Evolutionary conservation across 305 asterid species (phyloP).

Genomic region (Fraxinus greggii): DNA sequence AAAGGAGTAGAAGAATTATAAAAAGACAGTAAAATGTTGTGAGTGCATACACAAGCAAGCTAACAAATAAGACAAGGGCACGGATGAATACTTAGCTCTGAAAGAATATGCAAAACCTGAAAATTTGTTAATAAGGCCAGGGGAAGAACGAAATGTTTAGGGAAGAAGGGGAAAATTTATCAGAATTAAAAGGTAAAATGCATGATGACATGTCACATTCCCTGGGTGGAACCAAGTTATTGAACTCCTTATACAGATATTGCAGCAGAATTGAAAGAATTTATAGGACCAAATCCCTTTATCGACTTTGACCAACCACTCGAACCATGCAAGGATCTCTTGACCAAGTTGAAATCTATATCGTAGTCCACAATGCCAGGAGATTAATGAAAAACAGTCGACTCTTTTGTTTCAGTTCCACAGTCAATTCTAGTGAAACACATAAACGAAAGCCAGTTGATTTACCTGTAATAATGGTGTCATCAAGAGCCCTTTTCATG

Average conservation of each 20-base stretch:
- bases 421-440: background rate
- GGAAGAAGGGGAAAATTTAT: background rate
- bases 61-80: background rate
- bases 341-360: background rate
- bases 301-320: background rate
- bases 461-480: slow-evolving; percentile 85
- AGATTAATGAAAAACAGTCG: background rate
- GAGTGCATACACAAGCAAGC: background rate
- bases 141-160: background rate
- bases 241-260: background rate
- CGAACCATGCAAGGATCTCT: background rate
- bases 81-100: background rate
- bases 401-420: background rate
- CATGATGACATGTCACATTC: background rate
- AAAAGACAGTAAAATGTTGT: background rate
- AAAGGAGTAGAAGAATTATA: background rate
- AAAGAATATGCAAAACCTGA: background rate
- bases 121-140: background rate
- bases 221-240: background rate
- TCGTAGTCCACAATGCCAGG: background rate
- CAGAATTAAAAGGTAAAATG: background rate
- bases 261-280: background rate
- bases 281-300: background rate
- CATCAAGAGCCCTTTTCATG: slow-evolving; percentile 96
- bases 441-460: background rate